These are phyloP conservation scores for Quambalaria eucalypti DNA, from an alignment of 1,284 basidiomycete species.

Conservation along the genomic window DNA sequence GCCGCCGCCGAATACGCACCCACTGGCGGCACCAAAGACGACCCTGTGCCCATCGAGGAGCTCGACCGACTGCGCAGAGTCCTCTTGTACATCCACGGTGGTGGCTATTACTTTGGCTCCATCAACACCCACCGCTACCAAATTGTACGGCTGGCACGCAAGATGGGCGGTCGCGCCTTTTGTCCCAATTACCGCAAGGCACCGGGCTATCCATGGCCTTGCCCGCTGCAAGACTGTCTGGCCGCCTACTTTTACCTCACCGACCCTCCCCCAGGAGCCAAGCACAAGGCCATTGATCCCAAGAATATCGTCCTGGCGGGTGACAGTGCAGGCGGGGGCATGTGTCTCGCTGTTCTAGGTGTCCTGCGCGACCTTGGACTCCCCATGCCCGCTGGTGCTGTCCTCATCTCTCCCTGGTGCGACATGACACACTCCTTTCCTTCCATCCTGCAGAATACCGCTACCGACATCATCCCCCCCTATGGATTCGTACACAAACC, in stretches of 20 bases:
- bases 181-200: constrained; percentile 47
- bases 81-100: constrained; percentile 43
- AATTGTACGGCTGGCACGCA: constrained; percentile 48
- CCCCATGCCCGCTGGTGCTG: constrained; percentile 69
- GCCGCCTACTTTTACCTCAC: constrained; percentile 70
- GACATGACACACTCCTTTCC: constrained; percentile 92
- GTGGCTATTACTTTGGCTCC: constrained; percentile 52
- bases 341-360: constrained; percentile 74
- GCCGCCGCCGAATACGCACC: background rate
- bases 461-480: constrained; percentile 59
- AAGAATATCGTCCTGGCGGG: constrained; percentile 71
- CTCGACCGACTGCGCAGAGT: constrained; percentile 34
- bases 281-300: constrained; percentile 62
- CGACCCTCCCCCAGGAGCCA: constrained; percentile 61
- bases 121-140: constrained; percentile 52
- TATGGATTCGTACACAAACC: constrained; percentile 46
- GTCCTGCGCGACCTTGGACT: constrained; percentile 79
- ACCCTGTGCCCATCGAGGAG: constrained; percentile 21
- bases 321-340: constrained; percentile 87
- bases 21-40: background rate
- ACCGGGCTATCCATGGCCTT: constrained; percentile 67
- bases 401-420: constrained; percentile 70
- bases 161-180: constrained; percentile 49
- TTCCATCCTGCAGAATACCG: constrained; percentile 73
- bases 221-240: constrained; percentile 76